Percentiles rank a stretch among this genome's conserved stretches.
These are phyloP conservation scores for Claviceps capensis DNA, from an alignment of 2,329 filamentous ascomycete genomes.

Conservation along the genomic window DNA sequence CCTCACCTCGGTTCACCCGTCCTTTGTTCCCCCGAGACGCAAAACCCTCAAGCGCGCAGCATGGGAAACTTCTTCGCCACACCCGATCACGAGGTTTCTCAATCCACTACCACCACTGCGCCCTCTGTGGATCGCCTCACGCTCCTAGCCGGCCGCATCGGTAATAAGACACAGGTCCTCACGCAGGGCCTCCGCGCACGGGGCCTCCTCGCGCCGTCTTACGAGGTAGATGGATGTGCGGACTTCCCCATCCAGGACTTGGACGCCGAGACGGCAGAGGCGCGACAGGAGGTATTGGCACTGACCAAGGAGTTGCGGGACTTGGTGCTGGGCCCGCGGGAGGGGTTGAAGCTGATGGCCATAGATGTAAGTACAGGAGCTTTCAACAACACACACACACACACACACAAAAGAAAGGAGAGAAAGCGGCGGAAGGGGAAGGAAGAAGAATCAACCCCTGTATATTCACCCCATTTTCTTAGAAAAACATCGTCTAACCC, in stretches of 20 bases:
- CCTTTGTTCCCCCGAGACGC: too few species aligned
- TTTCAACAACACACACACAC: background rate
- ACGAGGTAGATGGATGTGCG: slow-evolving; percentile 8
- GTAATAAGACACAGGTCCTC: slow-evolving; percentile 9
- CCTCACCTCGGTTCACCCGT: too few species aligned
- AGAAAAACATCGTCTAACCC: background rate
- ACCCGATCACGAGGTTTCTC: background rate
- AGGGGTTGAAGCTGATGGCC: slow-evolving; percentile 12
- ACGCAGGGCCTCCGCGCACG: slow-evolving; percentile 8
- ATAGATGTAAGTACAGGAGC: slow-evolving; percentile 13
- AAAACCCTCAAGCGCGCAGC: background rate
- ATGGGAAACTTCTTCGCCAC: slow-evolving; percentile 2
- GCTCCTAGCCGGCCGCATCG: slow-evolving; percentile 8
- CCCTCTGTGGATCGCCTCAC: slow-evolving; percentile 9
- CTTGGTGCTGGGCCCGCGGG: slow-evolving; percentile 10
- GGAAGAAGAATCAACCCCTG: background rate
- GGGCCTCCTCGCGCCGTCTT: slow-evolving; percentile 10
- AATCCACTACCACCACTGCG: background rate
- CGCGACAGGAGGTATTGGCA: slow-evolving; percentile 10
- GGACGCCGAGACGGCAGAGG: slow-evolving; percentile 5
- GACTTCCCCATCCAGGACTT: slow-evolving; percentile 9
- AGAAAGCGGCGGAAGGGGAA: background rate
- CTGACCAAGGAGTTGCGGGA: slow-evolving; percentile 12
- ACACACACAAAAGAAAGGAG: background rate
- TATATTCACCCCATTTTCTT: too few species aligned